These are phyloP conservation scores for Scytalidium lignicola DNA, from an alignment of 2,329 filamentous ascomycete genomes.

Conservation along the genomic window DNA sequence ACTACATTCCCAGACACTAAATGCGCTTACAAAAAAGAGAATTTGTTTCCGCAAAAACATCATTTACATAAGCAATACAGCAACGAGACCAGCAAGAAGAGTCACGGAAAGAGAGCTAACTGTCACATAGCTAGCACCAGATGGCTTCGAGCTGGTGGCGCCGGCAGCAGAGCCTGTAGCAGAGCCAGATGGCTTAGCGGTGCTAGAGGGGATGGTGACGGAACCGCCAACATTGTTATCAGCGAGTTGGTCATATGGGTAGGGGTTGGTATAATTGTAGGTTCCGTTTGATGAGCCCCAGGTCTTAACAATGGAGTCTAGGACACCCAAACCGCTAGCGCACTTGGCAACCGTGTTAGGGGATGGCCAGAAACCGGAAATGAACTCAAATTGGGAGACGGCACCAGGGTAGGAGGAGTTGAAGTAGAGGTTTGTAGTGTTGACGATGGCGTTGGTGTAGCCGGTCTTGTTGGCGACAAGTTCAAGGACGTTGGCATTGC, in stretches of 20 bases:
- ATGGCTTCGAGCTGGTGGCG: background rate
- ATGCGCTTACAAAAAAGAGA: too few relatives aligned
- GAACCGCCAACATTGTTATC: constrained; percentile 9
- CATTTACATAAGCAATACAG: background rate
- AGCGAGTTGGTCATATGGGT: constrained; percentile 13
- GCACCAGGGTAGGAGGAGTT: constrained; percentile 38
- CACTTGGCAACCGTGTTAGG: constrained; percentile 16
- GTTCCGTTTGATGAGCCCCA: constrained; percentile 13
- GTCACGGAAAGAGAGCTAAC: background rate
- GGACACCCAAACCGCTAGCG: constrained; percentile 9
- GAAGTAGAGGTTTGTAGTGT: constrained; percentile 33
- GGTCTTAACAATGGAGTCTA: constrained; percentile 8
- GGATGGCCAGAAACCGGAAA: constrained; percentile 13
- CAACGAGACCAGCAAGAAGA: background rate
- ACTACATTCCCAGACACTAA: too few relatives aligned
- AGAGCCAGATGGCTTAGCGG: background rate
- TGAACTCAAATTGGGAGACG: constrained; percentile 20
- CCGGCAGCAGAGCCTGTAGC: background rate
- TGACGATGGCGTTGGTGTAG: constrained; percentile 12
- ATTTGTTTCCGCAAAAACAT: background rate
- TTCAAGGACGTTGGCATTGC: constrained; percentile 22
- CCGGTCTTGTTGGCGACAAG: constrained; percentile 21
- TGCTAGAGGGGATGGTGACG: background rate
- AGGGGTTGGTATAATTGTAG: constrained; percentile 14
- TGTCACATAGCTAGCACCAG: background rate